Evolutionary conservation across 2,329 filamentous ascomycete genomes (phyloP), one percentile per base, ranked within the genome.

Genomic region (Amauroascus niger): DNA sequence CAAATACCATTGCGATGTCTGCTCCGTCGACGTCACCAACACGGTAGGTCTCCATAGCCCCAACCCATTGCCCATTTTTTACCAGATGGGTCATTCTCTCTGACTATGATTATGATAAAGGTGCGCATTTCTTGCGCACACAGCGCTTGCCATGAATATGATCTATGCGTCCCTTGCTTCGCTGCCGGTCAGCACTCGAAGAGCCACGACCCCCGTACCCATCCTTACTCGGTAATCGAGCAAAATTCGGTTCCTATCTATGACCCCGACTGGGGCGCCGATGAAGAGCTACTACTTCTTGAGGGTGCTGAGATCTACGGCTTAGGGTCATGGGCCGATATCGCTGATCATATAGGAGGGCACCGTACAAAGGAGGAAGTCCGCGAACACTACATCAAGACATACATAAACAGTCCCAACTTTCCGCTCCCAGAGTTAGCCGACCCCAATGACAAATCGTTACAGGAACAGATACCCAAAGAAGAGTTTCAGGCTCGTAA

Each of bases 241-340:
- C 93, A 97, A 65, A 95, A 98, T 66, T 96, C 91, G 0, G 95
- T 98, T 48, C 93, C 93, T 0, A 97, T 98, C 55, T 98, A 95
- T 64, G 85, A 90, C 60, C 80, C 82, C 55, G 90, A 95, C 65
- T 98, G 93, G 93, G 93, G 93, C 50, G 93, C 93, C 22, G 93
- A 98, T 66, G 93, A 98, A 68, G 93, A 98, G 69, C 72, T 97
- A n/a, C 74, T 97, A 4, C 74, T 98, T 51, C 73, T 98, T 0
- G 93, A 98, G 72, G 93, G 93, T 20, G 89, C 88, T 9, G 93
- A 98, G 70, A 95, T 88, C 55, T 98, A 98, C 66, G 93, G 93
- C 0, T 75, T 98, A 48, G 93, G 93, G 2, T 97, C 91, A 20
- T 98, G 93, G 91, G 88, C 90, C 37, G 93, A 98, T 65, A 94